phyloP scores from a whole-genome alignment of 768 basidiomycete genomes.

The Asterophora parasitica region DNA sequence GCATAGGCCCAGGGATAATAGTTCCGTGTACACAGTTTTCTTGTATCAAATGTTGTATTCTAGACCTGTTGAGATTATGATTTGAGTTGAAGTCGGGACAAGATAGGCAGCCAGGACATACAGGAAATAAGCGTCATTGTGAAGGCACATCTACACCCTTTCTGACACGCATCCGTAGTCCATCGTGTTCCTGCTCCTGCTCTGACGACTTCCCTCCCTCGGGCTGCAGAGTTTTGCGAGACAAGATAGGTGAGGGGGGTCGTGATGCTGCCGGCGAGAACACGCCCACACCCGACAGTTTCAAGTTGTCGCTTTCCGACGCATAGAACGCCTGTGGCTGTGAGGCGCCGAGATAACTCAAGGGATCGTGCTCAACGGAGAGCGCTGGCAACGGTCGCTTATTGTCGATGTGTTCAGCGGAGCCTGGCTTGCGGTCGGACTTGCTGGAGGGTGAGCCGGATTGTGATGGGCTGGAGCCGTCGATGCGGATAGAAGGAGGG shows the following conservation, averaged over 20 bases:
- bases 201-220: conserved; percentile 16
- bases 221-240: conserved; percentile 28
- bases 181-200: conserved; percentile 17
- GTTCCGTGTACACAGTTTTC: conserved; percentile 9
- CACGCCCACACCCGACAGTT: conserved; percentile 64
- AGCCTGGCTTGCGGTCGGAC: conserved; percentile 20
- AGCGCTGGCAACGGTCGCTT: conserved; percentile 9
- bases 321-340: conserved; percentile 47
- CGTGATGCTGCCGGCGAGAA: conserved; percentile 68
- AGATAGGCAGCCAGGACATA: not conserved
- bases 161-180: conserved; percentile 15
- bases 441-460: conserved; percentile 23
- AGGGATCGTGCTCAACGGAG: conserved; percentile 3
- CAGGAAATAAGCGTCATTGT: not conserved
- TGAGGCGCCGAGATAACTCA: conserved; percentile 18
- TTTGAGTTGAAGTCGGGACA: not conserved
- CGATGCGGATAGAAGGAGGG: conserved; percentile 30
- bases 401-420: conserved; percentile 8
- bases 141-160: not conserved
- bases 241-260: conserved; percentile 60
- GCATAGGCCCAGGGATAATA: conserved; percentile 8
- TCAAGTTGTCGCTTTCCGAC: conserved; percentile 43
- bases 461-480: conserved; percentile 21
- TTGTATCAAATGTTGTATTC: conserved; percentile 13
- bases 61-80: conserved; percentile 1